Percentiles rank a stretch among this genome's conserved stretches.
phyloP scores from a whole-genome alignment of 139 green algal species.

The Parachlorella kessleri region DNA sequence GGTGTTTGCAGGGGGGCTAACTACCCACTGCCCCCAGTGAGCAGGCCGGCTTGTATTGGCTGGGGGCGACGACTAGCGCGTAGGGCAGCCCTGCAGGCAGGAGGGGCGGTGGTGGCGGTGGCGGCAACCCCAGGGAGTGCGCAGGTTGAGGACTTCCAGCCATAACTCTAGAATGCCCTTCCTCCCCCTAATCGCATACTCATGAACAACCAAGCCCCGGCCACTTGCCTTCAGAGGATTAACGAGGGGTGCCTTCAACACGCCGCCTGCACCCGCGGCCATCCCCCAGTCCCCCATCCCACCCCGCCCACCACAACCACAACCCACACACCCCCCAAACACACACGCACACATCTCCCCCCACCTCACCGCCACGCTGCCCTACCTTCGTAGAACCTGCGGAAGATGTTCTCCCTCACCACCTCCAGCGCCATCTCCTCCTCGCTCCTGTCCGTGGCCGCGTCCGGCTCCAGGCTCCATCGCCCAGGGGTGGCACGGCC shows the following conservation, averaged over 20 bases:
- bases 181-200: neutral
- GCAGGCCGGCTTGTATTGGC: too few relatives aligned
- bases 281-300: neutral
- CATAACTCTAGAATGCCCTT: neutral
- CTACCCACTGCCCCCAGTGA: too few relatives aligned
- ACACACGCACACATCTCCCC: neutral
- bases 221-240: neutral
- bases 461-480: constrained; percentile 27
- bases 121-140: too few relatives aligned
- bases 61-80: too few relatives aligned
- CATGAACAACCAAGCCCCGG: neutral
- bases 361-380: neutral
- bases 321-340: neutral
- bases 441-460: constrained; percentile 30
- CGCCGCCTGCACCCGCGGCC: neutral
- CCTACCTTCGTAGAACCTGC: constrained; percentile 33
- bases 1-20: too few relatives aligned
- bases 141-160: neutral
- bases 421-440: constrained; percentile 53
- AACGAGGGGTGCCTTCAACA: neutral
- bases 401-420: constrained; percentile 57
- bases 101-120: too few relatives aligned
- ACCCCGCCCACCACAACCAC: neutral
- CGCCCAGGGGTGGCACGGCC: constrained; percentile 18
- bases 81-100: too few relatives aligned